phyloP scores from a whole-genome alignment of 2,329 filamentous ascomycete genomes.

The Sporothrix brunneoviolacea region DNA sequence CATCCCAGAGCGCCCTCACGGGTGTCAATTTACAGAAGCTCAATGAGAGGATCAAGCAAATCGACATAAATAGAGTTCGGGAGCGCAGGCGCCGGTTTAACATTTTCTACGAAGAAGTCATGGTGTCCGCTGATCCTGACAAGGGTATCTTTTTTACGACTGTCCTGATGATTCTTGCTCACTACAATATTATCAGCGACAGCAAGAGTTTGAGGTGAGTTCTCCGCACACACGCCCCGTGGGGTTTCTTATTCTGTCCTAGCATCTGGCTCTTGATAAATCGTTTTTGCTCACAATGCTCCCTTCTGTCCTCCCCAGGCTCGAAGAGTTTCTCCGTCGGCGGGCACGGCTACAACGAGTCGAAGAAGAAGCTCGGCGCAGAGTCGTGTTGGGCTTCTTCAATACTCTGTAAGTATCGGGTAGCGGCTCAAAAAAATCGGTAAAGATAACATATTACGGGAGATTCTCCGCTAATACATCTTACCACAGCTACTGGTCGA shows the following conservation, averaged over 20 bases:
- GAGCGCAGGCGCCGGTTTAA: constrained; percentile 74
- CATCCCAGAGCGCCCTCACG: constrained; percentile 43
- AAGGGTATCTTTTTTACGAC: constrained; percentile 86
- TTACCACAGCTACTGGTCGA: constrained; percentile 62
- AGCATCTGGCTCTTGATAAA: neutral
- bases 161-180: constrained; percentile 89
- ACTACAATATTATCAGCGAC: constrained; percentile 98
- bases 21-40: constrained; percentile 69
- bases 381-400: constrained; percentile 90
- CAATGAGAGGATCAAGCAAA: constrained; percentile 62
- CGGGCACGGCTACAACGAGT: constrained; percentile 86
- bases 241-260: neutral
- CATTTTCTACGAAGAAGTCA: constrained; percentile 92
- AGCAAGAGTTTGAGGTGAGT: constrained; percentile 81
- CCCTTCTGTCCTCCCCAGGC: constrained; percentile 36
- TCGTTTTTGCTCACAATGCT: constrained; percentile 28
- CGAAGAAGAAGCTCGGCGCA: constrained; percentile 85
- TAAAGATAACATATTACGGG: no score
- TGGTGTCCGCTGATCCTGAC: constrained; percentile 86
- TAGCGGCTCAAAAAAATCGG: neutral
- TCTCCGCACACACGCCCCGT: no score
- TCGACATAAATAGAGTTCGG: constrained; percentile 71
- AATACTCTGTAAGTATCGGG: constrained; percentile 65
- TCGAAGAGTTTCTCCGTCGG: constrained; percentile 91
- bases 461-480: neutral